Base-by-base conservation (phyloP, 805 yeast genomes). In the Kazachstania taianensis region DNA sequence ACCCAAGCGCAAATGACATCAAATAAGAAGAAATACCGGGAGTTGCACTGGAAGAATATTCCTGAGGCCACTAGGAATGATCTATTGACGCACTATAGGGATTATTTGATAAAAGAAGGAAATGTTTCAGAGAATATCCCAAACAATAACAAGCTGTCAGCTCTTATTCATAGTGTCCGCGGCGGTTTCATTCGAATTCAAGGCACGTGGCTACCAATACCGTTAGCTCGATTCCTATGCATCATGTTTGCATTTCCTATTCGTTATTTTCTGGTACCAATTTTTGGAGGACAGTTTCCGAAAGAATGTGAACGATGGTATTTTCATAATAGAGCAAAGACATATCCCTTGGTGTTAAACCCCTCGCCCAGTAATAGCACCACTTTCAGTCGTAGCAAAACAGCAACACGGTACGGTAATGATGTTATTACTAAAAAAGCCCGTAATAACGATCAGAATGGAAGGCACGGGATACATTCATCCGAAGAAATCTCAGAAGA, bases 111-210 rank as follows among this genome's bases (percentile, higher is more conserved):
- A 4, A 28, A 31, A 3, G 39, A 40, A 15, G 33, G 43, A 14
- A 40, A 40, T 5, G 23, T 44, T 1, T 20, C 45, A 3, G 35
- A 40, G 13, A 33, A 41, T 2, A 43, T 45, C 8, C 19, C 46
- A 12, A 33, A 37, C 18, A 32, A 44, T 9, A 33, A 48, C 13
- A 41, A 46, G 9, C 41, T 46, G 23, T 37, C 45, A 8, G 44
- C 46, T 19, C 45, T 55, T 13, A 49, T 62, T 27, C 73, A 74
- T 45, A 69, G 95, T 28, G 82, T 86, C n/a, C 65, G 95, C 36
- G 96, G 96, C 32, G 96, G 96, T 2, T 84, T 75, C 49, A 69
- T 86, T 44, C 85, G 84, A 63, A 84, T 87, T 45, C 96, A 86
- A 61, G 96, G 96, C 4, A 84, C 95, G 7, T 87, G 96, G 96